Percentiles rank a stretch among this genome's conserved stretches.
Evolutionary conservation across 2,329 filamentous ascomycete species (phyloP).

Genomic region (Cladosporium colombiae): DNA sequence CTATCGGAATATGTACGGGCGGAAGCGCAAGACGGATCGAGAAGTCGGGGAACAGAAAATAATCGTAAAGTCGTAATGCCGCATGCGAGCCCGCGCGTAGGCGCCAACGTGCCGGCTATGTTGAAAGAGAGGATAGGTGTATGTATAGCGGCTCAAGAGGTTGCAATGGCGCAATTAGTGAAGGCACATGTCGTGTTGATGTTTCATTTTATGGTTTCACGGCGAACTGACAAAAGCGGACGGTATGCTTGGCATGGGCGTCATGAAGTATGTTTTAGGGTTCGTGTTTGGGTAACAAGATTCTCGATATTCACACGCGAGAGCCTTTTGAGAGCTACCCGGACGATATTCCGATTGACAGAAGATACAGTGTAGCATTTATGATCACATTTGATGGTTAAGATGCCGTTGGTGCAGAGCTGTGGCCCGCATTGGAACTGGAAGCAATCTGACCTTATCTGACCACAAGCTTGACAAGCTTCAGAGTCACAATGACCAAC

Average conservation of each 20-base stretch:
- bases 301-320: background rate
- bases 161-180: background rate
- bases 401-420: background rate
- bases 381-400: background rate
- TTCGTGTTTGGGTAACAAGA: background rate
- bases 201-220: background rate
- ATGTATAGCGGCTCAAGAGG: background rate
- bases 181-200: background rate
- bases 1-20: constrained; percentile 11
- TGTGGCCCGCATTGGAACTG: background rate
- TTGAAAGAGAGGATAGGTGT: background rate
- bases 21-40: background rate
- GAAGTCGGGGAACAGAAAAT: constrained; percentile 3
- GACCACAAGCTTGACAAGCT: background rate
- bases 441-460: background rate
- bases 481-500: background rate
- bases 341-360: background rate
- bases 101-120: constrained; percentile 11
- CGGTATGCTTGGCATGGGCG: constrained; percentile 9
- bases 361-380: background rate
- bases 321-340: background rate
- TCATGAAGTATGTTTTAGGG: background rate
- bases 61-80: constrained; percentile 17
- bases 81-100: constrained; percentile 9
- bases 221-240: constrained; percentile 1